Evolutionary conservation across 192 early-diverging fungal species (phyloP).

Genomic region (Mortierella alpina): DNA sequence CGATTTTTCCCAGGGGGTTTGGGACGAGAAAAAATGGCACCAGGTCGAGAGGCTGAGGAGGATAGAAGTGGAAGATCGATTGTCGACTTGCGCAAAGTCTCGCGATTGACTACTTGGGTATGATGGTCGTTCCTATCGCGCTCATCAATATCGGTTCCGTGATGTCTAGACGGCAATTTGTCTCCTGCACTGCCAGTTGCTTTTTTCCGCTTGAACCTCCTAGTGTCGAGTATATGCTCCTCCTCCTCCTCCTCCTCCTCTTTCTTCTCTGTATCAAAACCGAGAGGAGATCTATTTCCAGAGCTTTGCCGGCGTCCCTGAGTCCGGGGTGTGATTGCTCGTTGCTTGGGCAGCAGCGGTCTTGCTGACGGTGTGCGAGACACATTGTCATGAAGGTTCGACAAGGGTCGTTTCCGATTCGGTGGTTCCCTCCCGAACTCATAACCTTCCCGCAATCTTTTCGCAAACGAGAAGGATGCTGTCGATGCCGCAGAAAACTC

Average conservation of each 20-base stretch:
- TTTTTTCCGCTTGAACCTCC: constrained; percentile 16
- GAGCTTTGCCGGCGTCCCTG: neutral
- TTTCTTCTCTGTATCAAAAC: no score
- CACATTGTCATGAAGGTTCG: neutral
- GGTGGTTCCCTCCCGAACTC: constrained; percentile 8
- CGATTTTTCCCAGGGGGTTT: constrained; percentile 38
- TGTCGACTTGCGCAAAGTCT: neutral
- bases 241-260: no score
- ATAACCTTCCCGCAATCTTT: neutral
- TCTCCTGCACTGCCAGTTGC: neutral
- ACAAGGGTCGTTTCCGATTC: constrained; percentile 19
- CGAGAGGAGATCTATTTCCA: no score
- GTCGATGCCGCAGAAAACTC: neutral
- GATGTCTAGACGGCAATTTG: no score
- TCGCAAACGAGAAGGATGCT: neutral
- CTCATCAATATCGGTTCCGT: neutral
- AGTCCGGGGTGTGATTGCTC: neutral
- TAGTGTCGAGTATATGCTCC: neutral
- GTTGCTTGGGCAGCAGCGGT: neutral
- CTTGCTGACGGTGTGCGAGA: neutral
- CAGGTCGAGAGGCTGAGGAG: neutral
- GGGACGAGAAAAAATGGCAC: constrained; percentile 5
- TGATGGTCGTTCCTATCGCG: neutral
- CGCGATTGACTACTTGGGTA: neutral
- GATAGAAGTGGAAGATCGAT: neutral